Evolutionary conservation across 2,329 filamentous ascomycete species (phyloP), one percentile per base, ranked within the genome.

Genomic region (Zymoseptoria passerinii): DNA sequence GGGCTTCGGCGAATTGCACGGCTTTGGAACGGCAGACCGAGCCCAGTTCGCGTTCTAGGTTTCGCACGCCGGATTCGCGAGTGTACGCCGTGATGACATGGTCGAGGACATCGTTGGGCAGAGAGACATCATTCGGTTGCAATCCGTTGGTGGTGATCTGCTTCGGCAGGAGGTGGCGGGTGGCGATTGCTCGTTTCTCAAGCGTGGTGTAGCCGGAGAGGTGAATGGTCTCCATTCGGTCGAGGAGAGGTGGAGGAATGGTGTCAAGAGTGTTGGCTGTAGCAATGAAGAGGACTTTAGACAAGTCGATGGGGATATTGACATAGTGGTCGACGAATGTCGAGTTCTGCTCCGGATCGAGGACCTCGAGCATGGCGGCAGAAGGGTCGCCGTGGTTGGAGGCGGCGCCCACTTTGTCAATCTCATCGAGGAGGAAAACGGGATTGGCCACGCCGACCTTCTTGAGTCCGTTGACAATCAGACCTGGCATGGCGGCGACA

Each of bases 21-120:
- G 94, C 94, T 77, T 96, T 96, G 67, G 89, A 87, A 61, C 94
- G 90, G 74, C 94, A 96, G 48, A 99, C 91, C 16, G 89, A 90
- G 48, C 92, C 92, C 67, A 99, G 88, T 74, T 99, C 94, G 61
- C 94, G 89, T 76, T 99, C 94, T 20, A 99, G 82, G 70, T 95
- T 97, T 66, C 94, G 90, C 29, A 99, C 94, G 48, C 94, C 94
- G 55, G 92, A 89, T 75, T 99, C 94, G 63, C 92, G 90, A 48
- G 94, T 99, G 78, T 99, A 99, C 28, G 88, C 87, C 68, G 94
- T 94, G 67, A 97, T 97, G 65, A 96, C 90, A 74, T 95, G 95
- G 73, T 92, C 90, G 58, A 99, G 83, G 2, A 96, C 92, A 29
- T 92, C 88, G 60, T 90, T 86, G 50, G 83, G 84, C 62, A 99